Evolutionary conservation across 208 protist genomes (phyloP).

Genomic region (Blastocrithidia nonstop): DNA sequence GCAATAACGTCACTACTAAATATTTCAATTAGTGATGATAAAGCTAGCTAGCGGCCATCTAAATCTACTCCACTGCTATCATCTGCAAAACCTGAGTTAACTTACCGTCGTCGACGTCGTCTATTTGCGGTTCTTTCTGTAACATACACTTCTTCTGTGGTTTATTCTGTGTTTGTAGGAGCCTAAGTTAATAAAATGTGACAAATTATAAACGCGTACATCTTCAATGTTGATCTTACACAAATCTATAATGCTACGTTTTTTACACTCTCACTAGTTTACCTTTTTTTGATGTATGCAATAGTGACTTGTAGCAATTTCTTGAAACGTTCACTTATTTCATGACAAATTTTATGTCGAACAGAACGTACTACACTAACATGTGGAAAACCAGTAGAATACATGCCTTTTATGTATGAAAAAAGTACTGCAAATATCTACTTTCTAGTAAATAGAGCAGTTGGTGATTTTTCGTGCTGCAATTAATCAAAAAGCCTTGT

Average conservation of each 20-base stretch:
- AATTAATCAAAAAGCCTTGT: conserved; percentile 62
- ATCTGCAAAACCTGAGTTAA: conserved; percentile 56
- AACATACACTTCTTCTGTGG: conserved; percentile 2
- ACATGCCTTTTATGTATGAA: conserved; percentile 55
- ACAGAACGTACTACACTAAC: conserved; percentile 20
- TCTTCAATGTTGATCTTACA: conserved; percentile 72
- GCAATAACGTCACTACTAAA: conserved; percentile 37
- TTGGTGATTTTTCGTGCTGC: conserved; percentile 69
- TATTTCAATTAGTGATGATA: conserved; percentile 64
- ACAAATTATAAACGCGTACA: conserved; percentile 73
- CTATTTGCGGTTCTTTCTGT: conserved; percentile 12
- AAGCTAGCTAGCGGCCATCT: conserved; percentile 70
- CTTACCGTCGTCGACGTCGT: conserved; percentile 12
- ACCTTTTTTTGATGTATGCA: conserved; percentile 40
- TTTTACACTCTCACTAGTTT: conserved; percentile 5
- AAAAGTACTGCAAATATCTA: conserved; percentile 58
- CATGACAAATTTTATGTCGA: conserved; percentile 81
- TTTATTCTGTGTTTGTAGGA: conserved; percentile 34
- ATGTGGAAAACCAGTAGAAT: not conserved
- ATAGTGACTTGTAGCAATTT: conserved; percentile 68
- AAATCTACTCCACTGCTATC: conserved; percentile 79
- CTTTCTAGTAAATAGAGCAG: conserved; percentile 50
- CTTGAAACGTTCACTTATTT: conserved; percentile 64
- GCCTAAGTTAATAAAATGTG: conserved; percentile 42
- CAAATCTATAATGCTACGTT: conserved; percentile 35